Evolutionary conservation across 495 filamentous ascomycete genomes (phyloP), one percentile per base, ranked within the genome.

Genomic region (Podospora didyma): DNA sequence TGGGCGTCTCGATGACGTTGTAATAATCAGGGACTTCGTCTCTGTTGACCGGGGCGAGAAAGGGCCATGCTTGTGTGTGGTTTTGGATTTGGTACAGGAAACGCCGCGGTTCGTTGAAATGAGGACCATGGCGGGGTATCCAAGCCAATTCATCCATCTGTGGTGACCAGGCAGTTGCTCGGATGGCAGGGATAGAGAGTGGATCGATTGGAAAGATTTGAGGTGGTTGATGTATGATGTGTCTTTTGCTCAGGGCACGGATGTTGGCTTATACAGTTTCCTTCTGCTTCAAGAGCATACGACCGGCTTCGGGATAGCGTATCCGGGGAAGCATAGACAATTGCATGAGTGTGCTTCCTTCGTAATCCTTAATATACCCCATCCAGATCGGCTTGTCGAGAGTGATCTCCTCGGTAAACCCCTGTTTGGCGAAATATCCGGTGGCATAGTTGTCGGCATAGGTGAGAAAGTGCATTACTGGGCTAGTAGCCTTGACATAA

Each of bases 351-450:
- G 93, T 97, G 21, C 93, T 93, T 17, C 93, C 93, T 75, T 97
- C 93, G 68, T 97, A 97, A 69, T 97, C 93, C 72, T 97, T 97
- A 69, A 97, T 97, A 65, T 96, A 97, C 20, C 93, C 93, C 92
- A 96, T 97, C 93, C 93, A 97, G 24, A 89, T 82, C 6, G 86
- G 81, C 63, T 83, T 87, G 26, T 93, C 89, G 2, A 97, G 81
- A 0, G 89, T 95, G 64, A 97, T 95, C 56, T 97, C 91, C 65
- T 97, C 97, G 0, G 92, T 96, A 63, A 97, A 97, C 0, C 93
- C 93, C 70, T 97, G 93, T 69, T 97, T 97, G 66, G 96, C 93
- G 77, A 97, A 97, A 65, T 96, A 97, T 0, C 92, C 93, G 54
- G 96, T 97, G 20, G 93, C 93, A 67, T 96, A 97, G 64, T 97